Conservation (phyloP, 495 filamentous ascomycete species). For the Glarea lozoyensis region DNA sequence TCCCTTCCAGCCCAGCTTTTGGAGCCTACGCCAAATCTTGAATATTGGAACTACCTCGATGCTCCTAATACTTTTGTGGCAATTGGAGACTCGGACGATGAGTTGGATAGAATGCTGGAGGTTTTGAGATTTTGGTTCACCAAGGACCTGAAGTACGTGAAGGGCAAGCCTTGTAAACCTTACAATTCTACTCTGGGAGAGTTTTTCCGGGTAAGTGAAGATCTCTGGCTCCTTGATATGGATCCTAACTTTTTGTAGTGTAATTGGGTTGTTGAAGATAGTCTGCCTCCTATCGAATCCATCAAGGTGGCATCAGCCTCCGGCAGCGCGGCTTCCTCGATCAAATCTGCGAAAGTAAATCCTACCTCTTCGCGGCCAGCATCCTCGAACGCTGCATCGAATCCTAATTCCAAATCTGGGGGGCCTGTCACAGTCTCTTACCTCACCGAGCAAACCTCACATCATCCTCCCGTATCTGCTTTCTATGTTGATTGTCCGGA, state of each 20-base stretch:
- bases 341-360: conserved; percentile 33
- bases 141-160: conserved; percentile 97
- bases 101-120: conserved; percentile 84
- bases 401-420: conserved; percentile 26
- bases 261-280: conserved; percentile 85
- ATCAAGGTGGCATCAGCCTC: conserved; percentile 26
- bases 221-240: not conserved
- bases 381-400: conserved; percentile 3
- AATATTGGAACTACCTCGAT: conserved; percentile 99
- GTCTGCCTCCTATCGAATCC: conserved; percentile 35
- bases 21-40: conserved; percentile 90
- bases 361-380: conserved; percentile 5
- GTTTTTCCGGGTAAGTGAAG: conserved; percentile 74
- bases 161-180: conserved; percentile 96
- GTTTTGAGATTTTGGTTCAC: conserved; percentile 97
- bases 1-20: conserved; percentile 91
- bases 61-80: conserved; percentile 91
- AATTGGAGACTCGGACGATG: conserved; percentile 89
- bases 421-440: conserved; percentile 74
- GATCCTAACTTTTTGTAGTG: conserved; percentile 44
- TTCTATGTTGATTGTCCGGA: conserved; percentile 92
- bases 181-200: conserved; percentile 98
- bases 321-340: conserved; percentile 38
- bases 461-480: conserved; percentile 94
- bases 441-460: conserved; percentile 95